These are phyloP conservation scores for Huiozyma sinensis DNA, from an alignment of 805 yeast species.

Conservation along the genomic window DNA sequence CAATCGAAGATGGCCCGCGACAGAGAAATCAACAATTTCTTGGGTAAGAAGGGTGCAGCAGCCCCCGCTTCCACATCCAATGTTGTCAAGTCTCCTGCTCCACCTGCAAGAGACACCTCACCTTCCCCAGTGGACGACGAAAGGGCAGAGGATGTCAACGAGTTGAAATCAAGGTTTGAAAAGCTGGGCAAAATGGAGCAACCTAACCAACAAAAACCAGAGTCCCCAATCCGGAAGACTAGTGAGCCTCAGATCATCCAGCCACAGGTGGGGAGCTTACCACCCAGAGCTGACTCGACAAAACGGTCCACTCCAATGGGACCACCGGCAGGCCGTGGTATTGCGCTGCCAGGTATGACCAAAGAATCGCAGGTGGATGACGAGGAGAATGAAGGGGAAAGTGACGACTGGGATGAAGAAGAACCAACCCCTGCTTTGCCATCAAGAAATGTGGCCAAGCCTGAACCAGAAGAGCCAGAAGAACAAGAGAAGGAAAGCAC, in stretches of 20 bases:
- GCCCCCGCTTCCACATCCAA: conserved; percentile 31
- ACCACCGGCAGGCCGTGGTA: conserved; percentile 19
- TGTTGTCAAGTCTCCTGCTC: conserved; percentile 29
- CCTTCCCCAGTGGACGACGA: conserved; percentile 4
- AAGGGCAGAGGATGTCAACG: conserved; percentile 22
- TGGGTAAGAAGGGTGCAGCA: conserved; percentile 7
- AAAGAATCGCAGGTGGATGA: conserved; percentile 17
- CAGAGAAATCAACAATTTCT: conserved; percentile 26
- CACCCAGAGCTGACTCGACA: too few relatives aligned
- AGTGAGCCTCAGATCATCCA: conserved; percentile 23
- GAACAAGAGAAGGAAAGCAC: conserved; percentile 15
- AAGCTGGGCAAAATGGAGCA: conserved; percentile 12
- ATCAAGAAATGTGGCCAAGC: conserved; percentile 1
- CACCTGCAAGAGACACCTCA: conserved; percentile 11
- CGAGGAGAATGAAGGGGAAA: conserved; percentile 10
- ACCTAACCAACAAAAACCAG: too few relatives aligned
- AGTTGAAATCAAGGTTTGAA: conserved; percentile 31
- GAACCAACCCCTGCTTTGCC: conserved; percentile 1
- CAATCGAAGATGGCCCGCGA: conserved; percentile 29
- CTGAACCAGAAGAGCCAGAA: conserved; percentile 4
- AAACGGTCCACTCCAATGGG: conserved; percentile 2
- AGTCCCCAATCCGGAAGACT: background rate
- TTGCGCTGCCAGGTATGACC: conserved; percentile 28
- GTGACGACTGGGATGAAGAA: conserved; percentile 18
- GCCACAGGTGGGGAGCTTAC: conserved; percentile 2